Evolutionary conservation across 495 filamentous ascomycete genomes (phyloP).

Genomic region (Polyplosphaeria fusca): DNA sequence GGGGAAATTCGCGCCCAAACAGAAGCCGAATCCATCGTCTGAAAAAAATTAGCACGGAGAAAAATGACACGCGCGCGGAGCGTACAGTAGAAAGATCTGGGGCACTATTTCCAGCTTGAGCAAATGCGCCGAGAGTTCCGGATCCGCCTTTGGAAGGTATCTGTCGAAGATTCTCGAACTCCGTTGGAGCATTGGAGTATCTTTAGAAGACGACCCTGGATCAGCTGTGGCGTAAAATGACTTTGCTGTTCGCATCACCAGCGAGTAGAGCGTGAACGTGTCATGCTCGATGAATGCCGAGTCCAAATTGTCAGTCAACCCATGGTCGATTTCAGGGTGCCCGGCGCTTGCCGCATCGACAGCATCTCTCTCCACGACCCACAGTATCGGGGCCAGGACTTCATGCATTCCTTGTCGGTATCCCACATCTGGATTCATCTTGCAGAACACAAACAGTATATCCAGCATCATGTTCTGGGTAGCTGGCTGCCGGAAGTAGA

Average conservation of each 20-base stretch:
- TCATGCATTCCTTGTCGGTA: slow-evolving; percentile 99
- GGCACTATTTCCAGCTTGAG: slow-evolving; percentile 85
- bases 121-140: slow-evolving; percentile 77
- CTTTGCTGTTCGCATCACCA: slow-evolving; percentile 81
- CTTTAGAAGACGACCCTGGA: slow-evolving; percentile 38
- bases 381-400: slow-evolving; percentile 83
- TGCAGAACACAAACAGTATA: slow-evolving; percentile 90
- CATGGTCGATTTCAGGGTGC: slow-evolving; percentile 25
- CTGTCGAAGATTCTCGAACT: slow-evolving; percentile 83
- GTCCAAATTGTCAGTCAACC: slow-evolving; percentile 66
- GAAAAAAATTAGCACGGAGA: neutral
- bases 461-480: slow-evolving; percentile 83
- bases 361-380: slow-evolving; percentile 81
- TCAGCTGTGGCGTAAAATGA: slow-evolving; percentile 74
- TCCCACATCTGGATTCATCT: slow-evolving; percentile 80
- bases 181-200: slow-evolving; percentile 78
- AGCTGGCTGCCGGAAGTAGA: slow-evolving; percentile 75
- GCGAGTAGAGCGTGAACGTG: slow-evolving; percentile 78
- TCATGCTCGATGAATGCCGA: slow-evolving; percentile 79
- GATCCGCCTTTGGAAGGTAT: slow-evolving; percentile 71
- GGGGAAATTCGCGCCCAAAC: slow-evolving; percentile 90
- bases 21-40: slow-evolving; percentile 93
- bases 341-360: slow-evolving; percentile 46
- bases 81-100: slow-evolving; percentile 91
- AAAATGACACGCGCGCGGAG: slow-evolving; percentile 2